Evolutionary conservation across 2,329 filamentous ascomycete species (phyloP), one percentile per base, ranked within the genome.

Genomic region (Fonsecaea erecta): DNA sequence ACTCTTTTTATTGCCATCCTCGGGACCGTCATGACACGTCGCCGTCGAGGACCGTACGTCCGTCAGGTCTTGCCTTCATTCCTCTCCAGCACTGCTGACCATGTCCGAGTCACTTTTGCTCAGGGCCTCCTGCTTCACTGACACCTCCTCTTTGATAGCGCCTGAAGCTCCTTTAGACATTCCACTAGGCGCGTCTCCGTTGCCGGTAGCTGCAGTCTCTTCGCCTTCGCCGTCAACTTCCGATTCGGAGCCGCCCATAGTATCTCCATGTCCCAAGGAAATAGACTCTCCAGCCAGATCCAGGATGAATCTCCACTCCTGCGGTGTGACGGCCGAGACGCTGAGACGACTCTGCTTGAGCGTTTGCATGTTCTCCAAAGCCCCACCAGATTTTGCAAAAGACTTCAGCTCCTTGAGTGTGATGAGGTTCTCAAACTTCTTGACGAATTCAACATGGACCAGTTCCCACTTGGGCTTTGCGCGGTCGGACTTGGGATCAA

Each of bases 361-460:
- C 78, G 95, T 85, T 78, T 97, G 91, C 87, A 98, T 92, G 56
- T 86, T 84, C 72, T 87, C 86, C 46, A 96, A 79, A 6, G 85
- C 82, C 57, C 78, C 76, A 7, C 82, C 84, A 8, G 85, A 74
- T 46, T 82, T 81, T 5, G 86, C 86, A 73, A 89, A 82, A 37
- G 85, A 84, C 60, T 90, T 89, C 52, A 97, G 83, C 70, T 91
- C 88, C 67, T 86, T 85, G 58, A 97, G 83, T 4, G 84, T 84
- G 63, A 98, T 85, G 0, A 88, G 85, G 14, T 87, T 83, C 1
- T 83, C 81, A 71, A 98, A 93, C 77, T 97, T 97, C 75, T 87
- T 88, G 63, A 90, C 87, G 75, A 96, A 97, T 73, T 89, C 85
- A 54, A 98, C 94, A 67, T 96, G 90, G 1, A 98, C 95, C 18